These are phyloP conservation scores for Tuber aestivum DNA, from an alignment of 495 filamentous ascomycete species.

Conservation along the genomic window DNA sequence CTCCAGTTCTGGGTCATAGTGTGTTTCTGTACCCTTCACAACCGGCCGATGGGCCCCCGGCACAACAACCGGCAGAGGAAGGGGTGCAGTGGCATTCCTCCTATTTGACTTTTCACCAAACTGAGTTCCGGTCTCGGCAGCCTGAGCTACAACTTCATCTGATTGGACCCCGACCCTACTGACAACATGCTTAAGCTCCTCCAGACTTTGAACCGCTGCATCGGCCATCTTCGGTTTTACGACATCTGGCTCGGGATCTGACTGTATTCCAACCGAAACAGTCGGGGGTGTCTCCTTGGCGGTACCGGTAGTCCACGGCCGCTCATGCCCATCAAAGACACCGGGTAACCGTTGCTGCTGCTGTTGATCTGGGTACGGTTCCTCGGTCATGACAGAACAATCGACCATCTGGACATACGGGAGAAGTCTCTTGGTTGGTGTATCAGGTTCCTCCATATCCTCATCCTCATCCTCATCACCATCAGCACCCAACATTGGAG, in stretches of 20 bases:
- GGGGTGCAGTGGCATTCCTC: neutral
- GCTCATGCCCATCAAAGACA: conserved; percentile 32
- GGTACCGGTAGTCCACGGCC: conserved; percentile 34
- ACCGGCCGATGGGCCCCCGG: conserved; percentile 13
- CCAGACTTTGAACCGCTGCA: conserved; percentile 12
- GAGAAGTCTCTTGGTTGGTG: conserved; percentile 39
- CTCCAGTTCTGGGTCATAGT: conserved; percentile 29
- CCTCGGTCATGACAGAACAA: conserved; percentile 81
- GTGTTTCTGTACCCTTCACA: conserved; percentile 27
- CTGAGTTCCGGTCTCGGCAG: conserved; percentile 31
- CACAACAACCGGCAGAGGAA: conserved; percentile 6
- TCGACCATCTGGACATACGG: conserved; percentile 60
- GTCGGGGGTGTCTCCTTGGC: conserved; percentile 14
- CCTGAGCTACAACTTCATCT: conserved; percentile 12
- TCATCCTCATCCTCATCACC: conserved; percentile 27
- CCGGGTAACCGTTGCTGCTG: conserved; percentile 36
- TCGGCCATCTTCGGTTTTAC: conserved; percentile 27
- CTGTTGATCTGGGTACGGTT: conserved; percentile 42
- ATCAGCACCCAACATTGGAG: conserved; percentile 34
- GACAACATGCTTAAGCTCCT: conserved; percentile 8
- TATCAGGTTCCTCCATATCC: conserved; percentile 21
- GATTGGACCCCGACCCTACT: conserved; percentile 22
- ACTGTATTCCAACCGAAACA: conserved; percentile 29
- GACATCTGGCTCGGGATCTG: conserved; percentile 17
- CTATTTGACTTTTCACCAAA: conserved; percentile 26